Evolutionary conservation across 1,284 basidiomycete genomes (phyloP).

Genomic region (Austropuccinia psidii): DNA sequence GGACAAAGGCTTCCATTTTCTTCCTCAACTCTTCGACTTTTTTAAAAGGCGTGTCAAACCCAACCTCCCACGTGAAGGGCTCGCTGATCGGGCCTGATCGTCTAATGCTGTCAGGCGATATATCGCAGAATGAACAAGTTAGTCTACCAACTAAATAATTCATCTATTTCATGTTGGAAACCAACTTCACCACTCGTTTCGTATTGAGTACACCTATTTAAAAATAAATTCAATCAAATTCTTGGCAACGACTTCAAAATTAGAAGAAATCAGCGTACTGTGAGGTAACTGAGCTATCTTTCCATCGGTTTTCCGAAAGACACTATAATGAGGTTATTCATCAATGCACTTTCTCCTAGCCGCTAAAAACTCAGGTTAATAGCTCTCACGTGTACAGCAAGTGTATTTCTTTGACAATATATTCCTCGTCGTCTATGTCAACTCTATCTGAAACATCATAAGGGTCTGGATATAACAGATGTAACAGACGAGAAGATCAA

Average conservation of each 20-base stretch:
- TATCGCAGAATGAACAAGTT: slow-evolving; percentile 37
- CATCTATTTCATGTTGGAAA: no score
- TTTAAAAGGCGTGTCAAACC: slow-evolving; percentile 70
- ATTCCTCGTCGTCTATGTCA: slow-evolving; percentile 54
- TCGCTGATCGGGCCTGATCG: slow-evolving; percentile 55
- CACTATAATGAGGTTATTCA: slow-evolving; percentile 24
- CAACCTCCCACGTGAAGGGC: slow-evolving; percentile 70
- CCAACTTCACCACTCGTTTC: slow-evolving; percentile 54
- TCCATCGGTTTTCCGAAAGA: slow-evolving; percentile 51
- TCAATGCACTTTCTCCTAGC: background rate
- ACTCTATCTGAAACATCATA: slow-evolving; percentile 83
- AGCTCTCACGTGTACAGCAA: slow-evolving; percentile 63
- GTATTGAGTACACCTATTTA: slow-evolving; percentile 56
- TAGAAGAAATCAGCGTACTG: slow-evolving; percentile 19
- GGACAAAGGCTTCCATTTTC: slow-evolving; percentile 73
- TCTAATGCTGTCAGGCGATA: slow-evolving; percentile 48
- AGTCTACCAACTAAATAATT: no score
- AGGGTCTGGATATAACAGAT: slow-evolving; percentile 54
- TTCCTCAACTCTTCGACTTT: slow-evolving; percentile 69
- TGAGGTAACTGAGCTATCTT: slow-evolving; percentile 62
- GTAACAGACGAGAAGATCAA: background rate
- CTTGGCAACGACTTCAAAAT: no score
- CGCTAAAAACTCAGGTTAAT: slow-evolving; percentile 39
- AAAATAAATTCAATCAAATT: background rate
- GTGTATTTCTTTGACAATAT: slow-evolving; percentile 79